Evolutionary conservation across 306 rosid genomes (phyloP), one percentile per base, ranked within the genome.

Genomic region (Rosa chinensis): DNA sequence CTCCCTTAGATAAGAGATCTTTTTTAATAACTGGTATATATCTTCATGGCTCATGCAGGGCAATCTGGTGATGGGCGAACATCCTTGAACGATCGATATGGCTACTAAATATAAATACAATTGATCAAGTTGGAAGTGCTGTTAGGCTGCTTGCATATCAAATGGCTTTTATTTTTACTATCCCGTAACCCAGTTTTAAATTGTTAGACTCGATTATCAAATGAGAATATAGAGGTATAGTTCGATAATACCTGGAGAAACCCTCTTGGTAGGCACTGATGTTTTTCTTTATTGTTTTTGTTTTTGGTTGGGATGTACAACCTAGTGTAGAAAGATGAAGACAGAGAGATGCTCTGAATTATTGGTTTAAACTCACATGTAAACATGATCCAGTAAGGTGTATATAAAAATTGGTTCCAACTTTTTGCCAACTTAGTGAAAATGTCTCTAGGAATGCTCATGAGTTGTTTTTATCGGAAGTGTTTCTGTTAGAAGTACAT

Each of bases 21-120:
- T 71, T 4, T 35, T 69, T 61, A 62, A 21, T 61, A 42, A 44
- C 47, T 43, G 16, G 13, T 61, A 16, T 4, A 55, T 62, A 62
- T 81, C 73, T 47, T 39, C 74, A 3, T 79, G 64, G 68, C 80
- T 61, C 64, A 48, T 81, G 88, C 97, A 95, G 99, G 99, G 42
- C 98, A 95, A 93, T 87, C 99, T 10, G 99, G 97, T 4, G 98
- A 95, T 77, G 98, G 98, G 70, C 82, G 98, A 56, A 92, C 98
- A 6, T 78, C 98, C 39, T 81, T 95, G 84, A 95, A 95, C 42
- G 92, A 91, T 62, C 91, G 86, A 48, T 91, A 61, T 76, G 99
- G 99, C 78, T 92, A 95, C 84, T 94, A 32, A 32, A 1, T 32
- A 1, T 32, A 32, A 32, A 32, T 32, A 3, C 35, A 32, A 32